Base-by-base conservation (phyloP, 2,329 filamentous ascomycete species). In the Hypoxylon sp. region DNA sequence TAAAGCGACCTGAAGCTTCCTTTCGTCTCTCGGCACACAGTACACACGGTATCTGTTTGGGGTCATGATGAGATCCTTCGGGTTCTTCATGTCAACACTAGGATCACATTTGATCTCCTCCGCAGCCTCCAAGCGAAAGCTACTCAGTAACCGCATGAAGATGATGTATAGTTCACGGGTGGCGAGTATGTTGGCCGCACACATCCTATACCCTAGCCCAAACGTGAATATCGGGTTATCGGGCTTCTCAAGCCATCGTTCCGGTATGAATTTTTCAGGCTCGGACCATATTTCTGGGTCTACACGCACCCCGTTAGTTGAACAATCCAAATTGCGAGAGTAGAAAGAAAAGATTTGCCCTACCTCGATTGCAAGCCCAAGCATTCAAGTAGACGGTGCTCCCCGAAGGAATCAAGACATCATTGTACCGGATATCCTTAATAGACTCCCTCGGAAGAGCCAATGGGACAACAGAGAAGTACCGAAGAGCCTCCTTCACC, bases 401-500 rank as follows among this genome's bases (percentile, higher is more conserved):
- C 1, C 88, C 87, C 0, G 88, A 80, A 0, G 90, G 90, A 26
- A 94, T 89, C 1, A 78, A 73, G 0, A 83, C 75, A 11, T 82
- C 82, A 16, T 88, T 76, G 72, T 86, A 92, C 3, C 80, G 75
- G 47, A 93, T 89, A 55, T 89, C 85, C 60, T 86, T 88, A 66
- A 89, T 87, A 54, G 78, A 88, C 11, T 83, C 83, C 3, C 90
- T 78, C 0, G 90, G 90, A 1, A 94, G 77, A 62, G 85, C 90
- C 61, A 94, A 87, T 2, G 89, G 88, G 57, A 92, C 89, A 20
- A 93, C 89, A 2, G 85, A 88, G 80, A 86, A 93, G 75, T 83
- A 93, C 17, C 90, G 82, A 0, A 93, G 76, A 1, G 87, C 84
- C 66, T 94, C 90, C 65, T 91, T 91, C 54, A 89, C 87, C 4